Evolutionary conservation across 108 stramenopile species (phyloP).

Genomic region (Aurantiochytrium sp.): DNA sequence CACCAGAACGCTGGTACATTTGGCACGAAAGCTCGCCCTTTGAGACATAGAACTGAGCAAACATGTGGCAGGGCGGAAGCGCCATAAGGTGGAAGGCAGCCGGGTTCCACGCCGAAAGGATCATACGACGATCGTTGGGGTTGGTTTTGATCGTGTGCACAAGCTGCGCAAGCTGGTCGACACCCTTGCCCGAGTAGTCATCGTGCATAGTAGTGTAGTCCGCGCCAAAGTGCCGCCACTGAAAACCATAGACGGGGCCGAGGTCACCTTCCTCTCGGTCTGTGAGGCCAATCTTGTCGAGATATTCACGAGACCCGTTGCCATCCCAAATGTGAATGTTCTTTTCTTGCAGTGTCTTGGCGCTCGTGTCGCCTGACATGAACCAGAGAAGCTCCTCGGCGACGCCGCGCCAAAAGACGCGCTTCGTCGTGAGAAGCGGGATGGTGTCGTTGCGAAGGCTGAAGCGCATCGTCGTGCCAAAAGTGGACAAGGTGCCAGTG

Average conservation of each 20-base stretch:
- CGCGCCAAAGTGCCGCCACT: conserved; percentile 99
- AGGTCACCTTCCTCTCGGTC: conserved; percentile 97
- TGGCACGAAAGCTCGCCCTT: conserved; percentile 93
- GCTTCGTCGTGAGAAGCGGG: conserved; percentile 95
- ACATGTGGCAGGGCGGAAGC: conserved; percentile 98
- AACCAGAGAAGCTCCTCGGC: conserved; percentile 99
- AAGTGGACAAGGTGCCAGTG: conserved; percentile 92
- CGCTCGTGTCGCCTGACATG: conserved; percentile 86
- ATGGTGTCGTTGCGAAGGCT: conserved; percentile 72
- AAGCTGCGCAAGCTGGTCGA: conserved; percentile 92
- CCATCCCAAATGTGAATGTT: conserved; percentile 99
- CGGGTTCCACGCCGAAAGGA: conserved; percentile 97
- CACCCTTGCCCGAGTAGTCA: conserved; percentile 94
- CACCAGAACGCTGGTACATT: conserved; percentile 99
- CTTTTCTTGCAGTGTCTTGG: conserved; percentile 82
- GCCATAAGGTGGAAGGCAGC: conserved; percentile 72
- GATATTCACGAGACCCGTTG: conserved; percentile 94
- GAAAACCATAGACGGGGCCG: conserved; percentile 99
- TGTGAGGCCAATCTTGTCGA: conserved; percentile 76
- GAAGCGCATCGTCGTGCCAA: conserved; percentile 97
- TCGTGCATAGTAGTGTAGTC: conserved; percentile 88
- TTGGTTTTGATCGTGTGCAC: conserved; percentile 87
- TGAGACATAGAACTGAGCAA: conserved; percentile 95
- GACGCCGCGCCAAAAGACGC: conserved; percentile 97
- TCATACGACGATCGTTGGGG: conserved; percentile 90